These are phyloP conservation scores for Candida ovalis DNA, from an alignment of 805 yeast genomes.

Conservation along the genomic window DNA sequence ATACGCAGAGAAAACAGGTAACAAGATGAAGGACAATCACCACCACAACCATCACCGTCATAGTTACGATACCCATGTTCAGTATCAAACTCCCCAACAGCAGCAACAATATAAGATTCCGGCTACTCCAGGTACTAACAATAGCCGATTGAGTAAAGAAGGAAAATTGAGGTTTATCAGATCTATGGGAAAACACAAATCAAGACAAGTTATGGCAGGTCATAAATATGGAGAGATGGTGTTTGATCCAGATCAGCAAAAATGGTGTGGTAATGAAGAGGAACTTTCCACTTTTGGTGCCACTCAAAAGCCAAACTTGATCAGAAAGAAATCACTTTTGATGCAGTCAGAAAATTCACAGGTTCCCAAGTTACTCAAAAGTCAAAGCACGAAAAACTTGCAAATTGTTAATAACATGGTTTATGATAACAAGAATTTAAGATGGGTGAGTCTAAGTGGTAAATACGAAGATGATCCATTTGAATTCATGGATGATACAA, in stretches of 20 bases:
- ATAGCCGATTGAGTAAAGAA: slow-evolving; percentile 25
- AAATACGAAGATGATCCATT: slow-evolving; percentile 43
- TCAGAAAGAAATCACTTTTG: slow-evolving; percentile 12
- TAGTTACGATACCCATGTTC: slow-evolving; percentile 6
- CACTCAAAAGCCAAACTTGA: slow-evolving; percentile 36
- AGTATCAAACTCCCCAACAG: slow-evolving; percentile 3
- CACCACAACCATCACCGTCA: slow-evolving; percentile 7
- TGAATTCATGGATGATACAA: slow-evolving; percentile 44
- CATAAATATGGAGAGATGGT: slow-evolving; percentile 42
- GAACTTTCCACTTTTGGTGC: slow-evolving; percentile 51
- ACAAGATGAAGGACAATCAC: neutral
- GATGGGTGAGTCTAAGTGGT: slow-evolving; percentile 54
- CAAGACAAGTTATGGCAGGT: slow-evolving; percentile 26
- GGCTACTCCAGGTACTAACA: slow-evolving; percentile 15
- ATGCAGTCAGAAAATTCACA: slow-evolving; percentile 15
- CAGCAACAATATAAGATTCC: neutral
- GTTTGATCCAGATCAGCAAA: slow-evolving; percentile 46
- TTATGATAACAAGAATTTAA: slow-evolving; percentile 51
- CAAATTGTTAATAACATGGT: slow-evolving; percentile 53
- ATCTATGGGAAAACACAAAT: slow-evolving; percentile 24
- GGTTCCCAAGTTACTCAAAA: slow-evolving; percentile 28
- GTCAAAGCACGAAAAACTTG: slow-evolving; percentile 25
- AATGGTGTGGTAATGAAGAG: slow-evolving; percentile 67
- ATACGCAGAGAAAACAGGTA: slow-evolving; percentile 20
- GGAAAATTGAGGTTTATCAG: slow-evolving; percentile 30